These are phyloP conservation scores for Neospermospora avenae DNA, from an alignment of 2,329 filamentous ascomycete species.

Conservation along the genomic window DNA sequence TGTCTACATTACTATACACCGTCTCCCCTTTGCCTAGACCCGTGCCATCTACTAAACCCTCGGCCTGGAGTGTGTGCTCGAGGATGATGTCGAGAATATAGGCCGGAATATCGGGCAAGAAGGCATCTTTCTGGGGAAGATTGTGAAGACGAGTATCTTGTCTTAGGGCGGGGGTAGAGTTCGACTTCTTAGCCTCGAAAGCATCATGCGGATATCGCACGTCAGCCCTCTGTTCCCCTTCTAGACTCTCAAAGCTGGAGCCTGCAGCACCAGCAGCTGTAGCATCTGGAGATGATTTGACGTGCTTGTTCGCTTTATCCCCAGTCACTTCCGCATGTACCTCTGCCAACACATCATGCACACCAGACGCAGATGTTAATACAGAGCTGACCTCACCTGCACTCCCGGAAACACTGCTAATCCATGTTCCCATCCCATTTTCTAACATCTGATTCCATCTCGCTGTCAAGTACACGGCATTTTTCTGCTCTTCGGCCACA, in stretches of 20 bases:
- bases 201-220: too few relatives aligned
- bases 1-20: slow-evolving; percentile 21
- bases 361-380: not conserved
- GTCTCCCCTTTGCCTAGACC: slow-evolving; percentile 41
- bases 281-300: too few relatives aligned
- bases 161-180: not conserved
- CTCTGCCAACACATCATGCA: not conserved
- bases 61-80: slow-evolving; percentile 46
- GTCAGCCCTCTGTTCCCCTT: too few relatives aligned
- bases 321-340: not conserved
- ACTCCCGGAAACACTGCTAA: slow-evolving; percentile 22
- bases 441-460: slow-evolving; percentile 48
- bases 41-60: slow-evolving; percentile 41
- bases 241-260: too few relatives aligned
- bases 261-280: too few relatives aligned
- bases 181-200: too few relatives aligned
- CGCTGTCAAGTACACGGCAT: slow-evolving; percentile 48
- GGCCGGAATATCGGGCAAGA: slow-evolving; percentile 41
- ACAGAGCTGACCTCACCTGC: not conserved
- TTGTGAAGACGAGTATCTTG: not conserved
- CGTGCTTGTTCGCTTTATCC: too few relatives aligned
- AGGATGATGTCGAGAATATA: slow-evolving; percentile 45
- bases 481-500: slow-evolving; percentile 51
- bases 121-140: slow-evolving; percentile 34
- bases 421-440: slow-evolving; percentile 44